Conservation (phyloP, 1,284 basidiomycete species). For the Ceratobasidium theobromae region DNA sequence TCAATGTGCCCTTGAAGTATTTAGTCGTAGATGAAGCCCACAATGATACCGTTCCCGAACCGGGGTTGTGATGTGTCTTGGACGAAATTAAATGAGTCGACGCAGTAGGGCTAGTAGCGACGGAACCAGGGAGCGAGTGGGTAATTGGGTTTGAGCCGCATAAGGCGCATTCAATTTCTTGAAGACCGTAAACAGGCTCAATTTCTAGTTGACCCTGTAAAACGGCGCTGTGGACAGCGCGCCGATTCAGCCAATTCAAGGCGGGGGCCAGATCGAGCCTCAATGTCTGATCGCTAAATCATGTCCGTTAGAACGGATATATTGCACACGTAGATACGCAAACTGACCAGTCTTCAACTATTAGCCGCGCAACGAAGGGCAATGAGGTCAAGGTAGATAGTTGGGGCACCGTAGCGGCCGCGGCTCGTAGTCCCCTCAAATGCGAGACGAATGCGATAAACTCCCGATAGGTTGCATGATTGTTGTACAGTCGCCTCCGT, state of each 20-base stretch:
- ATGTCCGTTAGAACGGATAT: neutral
- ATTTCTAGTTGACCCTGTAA: slow-evolving; percentile 86
- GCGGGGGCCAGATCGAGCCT: slow-evolving; percentile 93
- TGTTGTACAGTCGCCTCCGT: slow-evolving; percentile 54
- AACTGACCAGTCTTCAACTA: slow-evolving; percentile 85
- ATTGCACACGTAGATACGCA: slow-evolving; percentile 13
- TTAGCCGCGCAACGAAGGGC: slow-evolving; percentile 80
- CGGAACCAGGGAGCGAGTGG: slow-evolving; percentile 38
- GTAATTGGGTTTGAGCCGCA: slow-evolving; percentile 33
- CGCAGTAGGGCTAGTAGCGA: slow-evolving; percentile 33
- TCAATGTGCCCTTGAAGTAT: slow-evolving; percentile 33
- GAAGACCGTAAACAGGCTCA: slow-evolving; percentile 66
- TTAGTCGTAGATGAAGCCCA: slow-evolving; percentile 35
- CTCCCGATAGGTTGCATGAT: slow-evolving; percentile 81
- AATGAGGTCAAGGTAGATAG: slow-evolving; percentile 73
- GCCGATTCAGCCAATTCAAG: slow-evolving; percentile 88
- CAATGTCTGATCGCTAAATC: slow-evolving; percentile 80
- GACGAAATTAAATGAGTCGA: slow-evolving; percentile 38
- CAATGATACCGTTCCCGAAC: slow-evolving; percentile 2
- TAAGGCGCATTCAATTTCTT: slow-evolving; percentile 37
- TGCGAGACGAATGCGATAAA: slow-evolving; percentile 82
- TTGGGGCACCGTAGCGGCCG: slow-evolving; percentile 57
- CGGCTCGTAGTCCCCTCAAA: slow-evolving; percentile 69
- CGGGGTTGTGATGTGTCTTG: slow-evolving; percentile 1
- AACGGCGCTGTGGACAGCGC: slow-evolving; percentile 84